phyloP scores from a whole-genome alignment of 306 rosid genomes.

The Malus sieversii region DNA sequence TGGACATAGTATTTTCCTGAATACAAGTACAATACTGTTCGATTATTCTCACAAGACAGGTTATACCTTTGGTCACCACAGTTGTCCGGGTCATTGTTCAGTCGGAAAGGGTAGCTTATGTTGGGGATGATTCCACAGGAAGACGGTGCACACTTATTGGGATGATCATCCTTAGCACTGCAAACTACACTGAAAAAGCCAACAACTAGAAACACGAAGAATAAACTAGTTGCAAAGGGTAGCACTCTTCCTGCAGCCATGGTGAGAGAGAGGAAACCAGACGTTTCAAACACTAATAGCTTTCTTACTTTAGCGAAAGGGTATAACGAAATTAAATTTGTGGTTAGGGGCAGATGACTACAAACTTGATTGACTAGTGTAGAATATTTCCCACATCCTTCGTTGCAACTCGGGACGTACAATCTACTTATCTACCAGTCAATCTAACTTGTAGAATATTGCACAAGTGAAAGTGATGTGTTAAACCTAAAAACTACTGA shows the following conservation, averaged over 20 bases:
- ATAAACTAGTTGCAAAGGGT: neutral
- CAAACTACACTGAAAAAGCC: neutral
- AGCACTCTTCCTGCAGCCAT: neutral
- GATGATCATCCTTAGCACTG: neutral
- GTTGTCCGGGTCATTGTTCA: neutral
- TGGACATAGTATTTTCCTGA: neutral
- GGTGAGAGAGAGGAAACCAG: neutral
- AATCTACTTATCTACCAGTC: too few relatives aligned
- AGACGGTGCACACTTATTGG: neutral
- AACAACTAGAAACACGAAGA: neutral
- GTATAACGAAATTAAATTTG: too few relatives aligned
- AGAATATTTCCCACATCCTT: too few relatives aligned
- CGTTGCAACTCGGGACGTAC: too few relatives aligned
- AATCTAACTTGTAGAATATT: too few relatives aligned
- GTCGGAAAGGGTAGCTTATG: neutral
- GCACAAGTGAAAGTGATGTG: too few relatives aligned
- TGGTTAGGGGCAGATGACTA: too few relatives aligned
- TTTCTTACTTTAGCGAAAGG: too few relatives aligned
- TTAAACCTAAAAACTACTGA: too few relatives aligned
- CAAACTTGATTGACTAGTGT: too few relatives aligned
- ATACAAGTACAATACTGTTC: neutral
- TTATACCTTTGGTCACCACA: neutral
- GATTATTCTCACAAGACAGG: neutral
- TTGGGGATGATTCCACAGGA: neutral
- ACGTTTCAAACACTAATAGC: too few relatives aligned